Conservation (phyloP, 805 yeast species). For the Blastobotrys peoriensis region DNA sequence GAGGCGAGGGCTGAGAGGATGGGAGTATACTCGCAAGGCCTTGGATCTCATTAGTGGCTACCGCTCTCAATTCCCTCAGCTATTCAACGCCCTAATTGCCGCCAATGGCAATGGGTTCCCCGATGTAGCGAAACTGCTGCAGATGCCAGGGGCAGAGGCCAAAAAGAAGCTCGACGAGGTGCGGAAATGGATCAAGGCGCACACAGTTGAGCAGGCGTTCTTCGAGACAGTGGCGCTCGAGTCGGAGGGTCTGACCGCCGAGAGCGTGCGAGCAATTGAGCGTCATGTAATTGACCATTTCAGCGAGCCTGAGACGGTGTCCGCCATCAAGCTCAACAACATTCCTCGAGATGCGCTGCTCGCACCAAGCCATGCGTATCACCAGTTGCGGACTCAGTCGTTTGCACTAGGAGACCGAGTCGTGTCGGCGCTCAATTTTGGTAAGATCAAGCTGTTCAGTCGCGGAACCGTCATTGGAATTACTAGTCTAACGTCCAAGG, state of each 20-base stretch:
- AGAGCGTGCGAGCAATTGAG: slow-evolving; percentile 65
- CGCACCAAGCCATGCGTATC: slow-evolving; percentile 66
- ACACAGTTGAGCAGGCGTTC: slow-evolving; percentile 23
- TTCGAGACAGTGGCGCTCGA: slow-evolving; percentile 65
- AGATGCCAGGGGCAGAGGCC: slow-evolving; percentile 25
- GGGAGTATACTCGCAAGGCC: slow-evolving; percentile 83
- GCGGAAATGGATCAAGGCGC: slow-evolving; percentile 43
- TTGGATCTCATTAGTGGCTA: slow-evolving; percentile 59
- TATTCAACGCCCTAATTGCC: slow-evolving; percentile 41
- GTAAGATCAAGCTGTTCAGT: slow-evolving; percentile 80
- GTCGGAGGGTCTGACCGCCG: slow-evolving; percentile 68
- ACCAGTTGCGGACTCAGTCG: slow-evolving; percentile 63
- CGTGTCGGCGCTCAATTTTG: slow-evolving; percentile 74
- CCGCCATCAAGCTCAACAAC: slow-evolving; percentile 51
- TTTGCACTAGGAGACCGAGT: slow-evolving; percentile 89
- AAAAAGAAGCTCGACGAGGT: slow-evolving; percentile 35
- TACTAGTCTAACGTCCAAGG: slow-evolving; percentile 45
- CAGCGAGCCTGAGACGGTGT: slow-evolving; percentile 37
- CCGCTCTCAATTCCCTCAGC: slow-evolving; percentile 50
- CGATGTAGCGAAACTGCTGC: slow-evolving; percentile 16
- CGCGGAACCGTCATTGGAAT: slow-evolving; percentile 87
- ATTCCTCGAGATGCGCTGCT: slow-evolving; percentile 82
- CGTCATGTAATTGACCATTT: slow-evolving; percentile 42
- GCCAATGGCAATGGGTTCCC: slow-evolving; percentile 18
- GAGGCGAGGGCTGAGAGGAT: slow-evolving; percentile 53